Evolutionary conservation across 2,329 filamentous ascomycete species (phyloP).

Genomic region (Claviceps humidiphila): DNA sequence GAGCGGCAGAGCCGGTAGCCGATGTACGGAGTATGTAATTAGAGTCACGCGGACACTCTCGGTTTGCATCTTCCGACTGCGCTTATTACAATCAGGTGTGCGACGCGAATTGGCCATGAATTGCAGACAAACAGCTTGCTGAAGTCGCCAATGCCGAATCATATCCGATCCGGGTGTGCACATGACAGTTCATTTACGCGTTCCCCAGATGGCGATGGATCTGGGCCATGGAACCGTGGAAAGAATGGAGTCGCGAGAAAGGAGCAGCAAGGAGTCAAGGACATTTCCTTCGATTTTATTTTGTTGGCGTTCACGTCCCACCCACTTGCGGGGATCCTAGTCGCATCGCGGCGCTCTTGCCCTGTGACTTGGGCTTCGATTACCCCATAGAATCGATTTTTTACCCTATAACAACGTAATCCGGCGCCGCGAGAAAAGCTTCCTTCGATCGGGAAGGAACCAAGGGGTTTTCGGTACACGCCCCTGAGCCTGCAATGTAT

Average conservation of each 20-base stretch:
- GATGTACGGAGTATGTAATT: too few species aligned
- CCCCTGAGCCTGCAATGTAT: not conserved
- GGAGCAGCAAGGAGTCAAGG: not conserved
- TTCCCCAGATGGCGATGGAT: not conserved
- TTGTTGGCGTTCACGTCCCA: not conserved
- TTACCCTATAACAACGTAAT: conserved; percentile 21
- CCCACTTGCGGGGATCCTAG: not conserved
- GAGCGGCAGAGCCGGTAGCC: too few species aligned
- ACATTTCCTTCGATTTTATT: not conserved
- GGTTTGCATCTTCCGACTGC: too few species aligned
- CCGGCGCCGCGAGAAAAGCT: conserved; percentile 3
- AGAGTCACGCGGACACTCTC: too few species aligned
- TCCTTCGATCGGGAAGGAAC: not conserved
- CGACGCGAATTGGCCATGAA: not conserved
- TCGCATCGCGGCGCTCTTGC: conserved; percentile 8
- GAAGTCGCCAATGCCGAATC: not conserved
- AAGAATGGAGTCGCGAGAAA: not conserved
- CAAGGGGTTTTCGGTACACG: too few species aligned
- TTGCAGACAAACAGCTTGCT: not conserved
- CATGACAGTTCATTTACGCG: not conserved
- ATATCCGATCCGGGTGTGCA: not conserved
- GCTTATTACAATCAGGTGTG: too few species aligned
- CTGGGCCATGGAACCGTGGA: not conserved
- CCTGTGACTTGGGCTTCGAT: conserved; percentile 8
- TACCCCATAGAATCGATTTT: conserved; percentile 10